Percentiles rank a stretch among this genome's conserved stretches.
phyloP scores from a whole-genome alignment of 2,329 filamentous ascomycete genomes.

The Trichoderma sp. region DNA sequence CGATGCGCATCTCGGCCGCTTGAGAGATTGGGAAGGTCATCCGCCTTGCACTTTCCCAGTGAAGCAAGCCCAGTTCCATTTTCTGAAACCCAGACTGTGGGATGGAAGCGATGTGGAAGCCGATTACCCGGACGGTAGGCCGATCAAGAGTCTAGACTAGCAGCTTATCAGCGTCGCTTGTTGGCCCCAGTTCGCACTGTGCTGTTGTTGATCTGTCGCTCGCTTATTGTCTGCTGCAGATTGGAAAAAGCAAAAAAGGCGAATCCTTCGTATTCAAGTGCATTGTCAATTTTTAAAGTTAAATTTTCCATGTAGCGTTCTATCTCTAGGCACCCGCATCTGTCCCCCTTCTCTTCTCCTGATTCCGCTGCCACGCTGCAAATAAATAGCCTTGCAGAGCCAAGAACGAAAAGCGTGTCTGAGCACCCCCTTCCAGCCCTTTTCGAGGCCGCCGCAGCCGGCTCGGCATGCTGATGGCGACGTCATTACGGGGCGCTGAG shows the following conservation, averaged over 20 bases:
- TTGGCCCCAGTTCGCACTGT: not conserved
- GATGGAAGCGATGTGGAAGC: conserved; percentile 17
- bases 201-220: not conserved
- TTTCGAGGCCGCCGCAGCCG: conserved; percentile 29
- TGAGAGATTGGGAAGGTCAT: conserved; percentile 20
- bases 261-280: not conserved
- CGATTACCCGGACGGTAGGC: conserved; percentile 24
- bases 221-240: not conserved
- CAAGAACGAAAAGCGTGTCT: conserved; percentile 17
- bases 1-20: not conserved
- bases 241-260: not conserved
- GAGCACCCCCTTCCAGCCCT: not conserved
- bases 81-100: conserved; percentile 20
- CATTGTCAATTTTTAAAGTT: not conserved
- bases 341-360: not conserved
- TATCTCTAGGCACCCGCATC: not conserved
- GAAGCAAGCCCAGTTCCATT: conserved; percentile 18
- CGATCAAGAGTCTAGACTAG: conserved; percentile 20
- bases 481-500: conserved; percentile 25
- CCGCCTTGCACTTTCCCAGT: conserved; percentile 5
- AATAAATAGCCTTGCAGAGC: conserved; percentile 7
- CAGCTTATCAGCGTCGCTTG: conserved; percentile 15
- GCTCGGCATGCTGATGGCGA: conserved; percentile 29
- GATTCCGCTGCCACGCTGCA: not conserved
- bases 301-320: not conserved